Evolutionary conservation across 345 rosid species (phyloP).

Genomic region (Dimocarpus longan): DNA sequence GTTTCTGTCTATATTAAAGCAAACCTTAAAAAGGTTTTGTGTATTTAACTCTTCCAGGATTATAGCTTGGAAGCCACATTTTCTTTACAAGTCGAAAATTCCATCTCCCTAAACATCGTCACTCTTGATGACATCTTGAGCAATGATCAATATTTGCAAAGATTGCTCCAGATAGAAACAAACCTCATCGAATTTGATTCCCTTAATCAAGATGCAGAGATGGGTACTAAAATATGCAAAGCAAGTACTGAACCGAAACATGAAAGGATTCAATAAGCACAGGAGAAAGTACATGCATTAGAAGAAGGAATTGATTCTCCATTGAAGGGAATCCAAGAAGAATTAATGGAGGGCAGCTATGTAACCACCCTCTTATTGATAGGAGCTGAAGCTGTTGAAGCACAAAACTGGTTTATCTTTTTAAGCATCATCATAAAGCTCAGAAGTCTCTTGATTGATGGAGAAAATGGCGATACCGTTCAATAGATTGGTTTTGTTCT

Average conservation of each 20-base stretch:
- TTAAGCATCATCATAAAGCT: constrained; percentile 23
- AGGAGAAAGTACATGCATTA: not conserved
- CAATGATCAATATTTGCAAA: not conserved
- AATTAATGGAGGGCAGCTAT: constrained; percentile 20
- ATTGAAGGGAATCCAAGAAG: constrained; percentile 11
- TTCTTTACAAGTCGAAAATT: not conserved
- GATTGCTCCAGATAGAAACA: constrained; percentile 23
- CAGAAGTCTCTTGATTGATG: constrained; percentile 1
- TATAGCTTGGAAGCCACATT: constrained; percentile 8
- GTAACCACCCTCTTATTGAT: constrained; percentile 24
- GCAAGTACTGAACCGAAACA: not conserved
- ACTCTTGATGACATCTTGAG: not conserved
- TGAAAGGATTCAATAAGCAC: not conserved
- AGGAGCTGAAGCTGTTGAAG: constrained; percentile 43
- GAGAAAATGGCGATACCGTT: constrained; percentile 8
- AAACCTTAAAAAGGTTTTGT: too few species aligned
- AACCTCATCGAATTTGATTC: constrained; percentile 19
- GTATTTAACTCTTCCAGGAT: not conserved
- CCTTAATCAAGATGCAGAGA: not conserved
- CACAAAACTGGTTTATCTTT: constrained; percentile 24
- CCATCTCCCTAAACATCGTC: not conserved
- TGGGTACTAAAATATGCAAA: not conserved
- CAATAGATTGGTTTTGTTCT: constrained; percentile 30
- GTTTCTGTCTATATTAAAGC: too few species aligned
- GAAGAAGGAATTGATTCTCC: not conserved